phyloP scores from a whole-genome alignment of 2,329 filamentous ascomycete species.

The Gyromitra esculenta region DNA sequence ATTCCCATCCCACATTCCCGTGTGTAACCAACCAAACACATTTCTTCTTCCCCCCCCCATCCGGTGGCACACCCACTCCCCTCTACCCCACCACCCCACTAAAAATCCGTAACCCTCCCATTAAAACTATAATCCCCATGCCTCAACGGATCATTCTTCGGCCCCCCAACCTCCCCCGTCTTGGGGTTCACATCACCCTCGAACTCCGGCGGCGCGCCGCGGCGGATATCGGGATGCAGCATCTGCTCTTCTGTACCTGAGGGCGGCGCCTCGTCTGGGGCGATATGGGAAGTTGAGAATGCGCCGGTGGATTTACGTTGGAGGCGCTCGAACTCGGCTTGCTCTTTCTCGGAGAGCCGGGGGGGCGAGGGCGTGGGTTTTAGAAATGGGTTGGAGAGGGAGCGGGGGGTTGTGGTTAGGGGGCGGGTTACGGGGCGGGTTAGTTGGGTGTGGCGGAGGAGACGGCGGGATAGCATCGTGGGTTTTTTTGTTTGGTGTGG shows the following conservation, averaged over 20 bases:
- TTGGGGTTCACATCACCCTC: slow-evolving; percentile 89
- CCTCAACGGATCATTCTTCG: slow-evolving; percentile 93
- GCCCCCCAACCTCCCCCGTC: slow-evolving; percentile 94
- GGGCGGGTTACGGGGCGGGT: slow-evolving; percentile 53
- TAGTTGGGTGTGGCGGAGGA: background rate
- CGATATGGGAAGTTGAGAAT: slow-evolving; percentile 71
- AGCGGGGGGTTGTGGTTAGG: slow-evolving; percentile 62
- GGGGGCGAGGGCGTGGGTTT: slow-evolving; percentile 75
- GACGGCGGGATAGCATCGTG: slow-evolving; percentile 17
- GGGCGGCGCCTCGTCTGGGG: slow-evolving; percentile 38
- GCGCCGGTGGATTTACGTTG: slow-evolving; percentile 79
- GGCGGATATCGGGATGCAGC: slow-evolving; percentile 75
- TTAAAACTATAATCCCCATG: slow-evolving; percentile 90
- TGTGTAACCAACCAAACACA: background rate
- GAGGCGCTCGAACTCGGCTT: slow-evolving; percentile 88
- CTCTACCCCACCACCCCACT: slow-evolving; percentile 6
- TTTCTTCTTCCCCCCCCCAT: background rate
- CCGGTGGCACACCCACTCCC: no score
- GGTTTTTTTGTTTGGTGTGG: background rate
- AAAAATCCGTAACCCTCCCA: slow-evolving; percentile 92
- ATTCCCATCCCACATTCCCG: background rate
- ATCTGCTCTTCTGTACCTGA: slow-evolving; percentile 67
- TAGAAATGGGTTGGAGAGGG: slow-evolving; percentile 59
- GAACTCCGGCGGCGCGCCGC: slow-evolving; percentile 88
- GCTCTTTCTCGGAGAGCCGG: slow-evolving; percentile 85